Percentiles rank a stretch among this genome's conserved stretches.
These are phyloP conservation scores for Coemansia sp. DNA, from an alignment of 192 early-diverging fungal genomes.

Conservation along the genomic window DNA sequence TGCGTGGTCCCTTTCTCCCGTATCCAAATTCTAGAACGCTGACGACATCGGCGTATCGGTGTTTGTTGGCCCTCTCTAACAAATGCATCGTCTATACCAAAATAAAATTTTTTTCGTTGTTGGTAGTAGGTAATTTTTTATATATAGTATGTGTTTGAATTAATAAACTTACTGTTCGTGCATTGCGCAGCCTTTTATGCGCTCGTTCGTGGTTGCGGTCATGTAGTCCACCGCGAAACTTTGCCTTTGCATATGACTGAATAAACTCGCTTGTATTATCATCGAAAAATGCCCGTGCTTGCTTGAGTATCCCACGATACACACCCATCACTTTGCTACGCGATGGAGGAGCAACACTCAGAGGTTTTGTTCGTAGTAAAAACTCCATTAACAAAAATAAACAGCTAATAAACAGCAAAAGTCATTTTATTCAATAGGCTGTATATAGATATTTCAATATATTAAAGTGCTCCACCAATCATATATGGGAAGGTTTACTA, in stretches of 20 bases:
- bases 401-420: background rate
- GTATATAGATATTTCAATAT: background rate
- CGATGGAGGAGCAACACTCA: background rate
- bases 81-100: slow-evolving; percentile 26
- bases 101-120: background rate
- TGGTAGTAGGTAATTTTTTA: background rate
- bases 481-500: background rate
- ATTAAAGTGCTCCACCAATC: background rate
- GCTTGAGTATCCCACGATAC: slow-evolving; percentile 39
- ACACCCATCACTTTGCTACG: slow-evolving; percentile 19
- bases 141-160: background rate
- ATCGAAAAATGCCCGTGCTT: slow-evolving; percentile 50
- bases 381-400: slow-evolving; percentile 27
- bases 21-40: slow-evolving; percentile 49
- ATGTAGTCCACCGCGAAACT: slow-evolving; percentile 29
- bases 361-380: slow-evolving; percentile 19
- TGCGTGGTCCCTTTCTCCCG: slow-evolving; percentile 49
- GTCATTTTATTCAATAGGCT: background rate
- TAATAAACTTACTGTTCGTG: slow-evolving; percentile 21
- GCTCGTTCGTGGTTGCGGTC: slow-evolving; percentile 25
- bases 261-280: slow-evolving; percentile 45
- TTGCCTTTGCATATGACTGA: slow-evolving; percentile 24
- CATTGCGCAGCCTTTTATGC: slow-evolving; percentile 20
- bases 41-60: slow-evolving; percentile 37
- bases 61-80: slow-evolving; percentile 41